These are phyloP conservation scores for Mercurialis annua DNA, from an alignment of 345 rosid species.

Conservation along the genomic window DNA sequence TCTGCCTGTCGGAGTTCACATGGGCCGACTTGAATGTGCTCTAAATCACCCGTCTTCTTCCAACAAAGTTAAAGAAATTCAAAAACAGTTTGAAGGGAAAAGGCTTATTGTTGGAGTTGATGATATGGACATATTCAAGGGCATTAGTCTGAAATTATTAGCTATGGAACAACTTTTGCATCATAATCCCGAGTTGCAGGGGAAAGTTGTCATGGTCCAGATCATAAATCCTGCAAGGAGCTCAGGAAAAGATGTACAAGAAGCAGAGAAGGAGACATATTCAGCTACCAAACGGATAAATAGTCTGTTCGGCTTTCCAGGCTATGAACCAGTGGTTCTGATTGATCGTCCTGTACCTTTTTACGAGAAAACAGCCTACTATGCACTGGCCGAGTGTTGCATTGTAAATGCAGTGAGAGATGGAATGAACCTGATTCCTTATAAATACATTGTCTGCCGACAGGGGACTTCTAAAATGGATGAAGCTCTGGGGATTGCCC, in stretches of 20 bases:
- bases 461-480: slow-evolving; percentile 37
- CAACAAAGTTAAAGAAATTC: slow-evolving; percentile 33
- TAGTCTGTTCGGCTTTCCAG: slow-evolving; percentile 24
- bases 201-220: slow-evolving; percentile 41
- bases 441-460: slow-evolving; percentile 40
- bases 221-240: slow-evolving; percentile 47
- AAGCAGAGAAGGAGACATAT: slow-evolving; percentile 30
- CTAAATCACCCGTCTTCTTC: slow-evolving; percentile 34
- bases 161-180: slow-evolving; percentile 41
- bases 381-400: slow-evolving; percentile 43
- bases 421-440: slow-evolving; percentile 47
- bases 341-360: slow-evolving; percentile 33
- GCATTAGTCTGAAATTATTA: slow-evolving; percentile 39
- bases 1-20: slow-evolving; percentile 41
- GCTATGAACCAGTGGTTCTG: slow-evolving; percentile 40
- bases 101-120: slow-evolving; percentile 41
- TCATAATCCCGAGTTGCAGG: slow-evolving; percentile 28
- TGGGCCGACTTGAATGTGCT: slow-evolving; percentile 37
- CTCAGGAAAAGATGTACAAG: slow-evolving; percentile 39
- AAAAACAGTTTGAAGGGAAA: slow-evolving; percentile 33
- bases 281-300: slow-evolving; percentile 33
- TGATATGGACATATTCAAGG: slow-evolving; percentile 51
- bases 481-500: slow-evolving; percentile 25
- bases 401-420: slow-evolving; percentile 46
- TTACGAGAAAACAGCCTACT: slow-evolving; percentile 45